A percentile compares a stretch with the other conserved stretches of the same genome.
These are phyloP conservation scores for Globisporangium barbulae DNA, from an alignment of 352 stramenopile species.

Conservation along the genomic window DNA sequence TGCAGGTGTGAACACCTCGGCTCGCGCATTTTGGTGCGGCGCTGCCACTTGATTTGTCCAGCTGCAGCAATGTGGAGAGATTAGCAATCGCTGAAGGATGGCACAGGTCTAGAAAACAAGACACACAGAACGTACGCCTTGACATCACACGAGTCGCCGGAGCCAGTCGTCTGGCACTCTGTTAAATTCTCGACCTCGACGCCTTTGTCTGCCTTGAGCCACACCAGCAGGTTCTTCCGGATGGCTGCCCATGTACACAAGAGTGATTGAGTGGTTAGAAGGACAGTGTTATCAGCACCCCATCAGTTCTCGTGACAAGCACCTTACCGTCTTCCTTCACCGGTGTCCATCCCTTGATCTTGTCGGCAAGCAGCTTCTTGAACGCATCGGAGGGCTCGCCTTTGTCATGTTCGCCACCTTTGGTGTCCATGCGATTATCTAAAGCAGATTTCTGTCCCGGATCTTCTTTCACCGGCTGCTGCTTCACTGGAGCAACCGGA, in stretches of 20 bases:
- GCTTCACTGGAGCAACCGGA: not conserved
- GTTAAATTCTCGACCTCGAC: conserved; percentile 40
- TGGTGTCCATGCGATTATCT: not conserved
- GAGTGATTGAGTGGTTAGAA: not conserved
- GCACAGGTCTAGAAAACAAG: no score
- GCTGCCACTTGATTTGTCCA: conserved; percentile 33
- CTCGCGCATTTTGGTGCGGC: not conserved
- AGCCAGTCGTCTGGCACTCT: conserved; percentile 30
- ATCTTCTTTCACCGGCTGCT: not conserved
- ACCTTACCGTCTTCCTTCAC: not conserved
- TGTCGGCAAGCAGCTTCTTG: not conserved
- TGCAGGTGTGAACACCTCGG: conserved; percentile 14
- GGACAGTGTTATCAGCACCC: not conserved
- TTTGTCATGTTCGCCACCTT: not conserved
- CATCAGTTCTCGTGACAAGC: not conserved
- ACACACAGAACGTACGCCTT: conserved; percentile 27
- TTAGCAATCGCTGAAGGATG: not conserved
- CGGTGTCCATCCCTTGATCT: not conserved
- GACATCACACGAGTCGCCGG: conserved; percentile 33
- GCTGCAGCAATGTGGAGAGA: conserved; percentile 11
- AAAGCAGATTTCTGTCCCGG: not conserved
- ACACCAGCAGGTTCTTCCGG: conserved; percentile 31
- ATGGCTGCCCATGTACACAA: conserved; percentile 22
- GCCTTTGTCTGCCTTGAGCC: conserved; percentile 49
- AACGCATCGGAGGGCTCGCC: not conserved